Conservation (phyloP, 108 stramenopile genomes). For the Nannochloropsis gaditana region DNA sequence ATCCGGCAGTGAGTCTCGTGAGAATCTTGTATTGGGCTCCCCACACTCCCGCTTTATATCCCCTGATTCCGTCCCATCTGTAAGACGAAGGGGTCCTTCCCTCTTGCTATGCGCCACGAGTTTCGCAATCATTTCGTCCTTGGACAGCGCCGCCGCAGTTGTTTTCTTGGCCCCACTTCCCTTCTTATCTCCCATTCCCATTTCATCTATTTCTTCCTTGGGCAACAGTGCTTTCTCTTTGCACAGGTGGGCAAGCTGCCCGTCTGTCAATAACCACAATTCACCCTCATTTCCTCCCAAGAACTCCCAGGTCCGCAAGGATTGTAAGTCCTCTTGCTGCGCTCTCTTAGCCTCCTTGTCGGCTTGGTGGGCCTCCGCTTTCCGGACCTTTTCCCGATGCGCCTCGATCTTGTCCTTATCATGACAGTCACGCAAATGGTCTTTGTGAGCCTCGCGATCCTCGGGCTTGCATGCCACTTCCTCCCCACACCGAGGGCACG, state of each 20-base stretch:
- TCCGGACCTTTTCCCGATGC: not conserved
- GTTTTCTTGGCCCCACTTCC: not conserved
- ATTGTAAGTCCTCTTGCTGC: not conserved
- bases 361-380: not conserved
- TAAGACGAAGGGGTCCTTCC: not conserved
- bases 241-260: not conserved
- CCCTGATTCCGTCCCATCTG: not conserved
- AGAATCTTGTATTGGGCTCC: not conserved
- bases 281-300: not conserved
- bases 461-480: not conserved
- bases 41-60: not conserved
- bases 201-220: not conserved
- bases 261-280: conserved; percentile 7
- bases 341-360: not conserved
- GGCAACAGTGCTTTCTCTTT: not conserved
- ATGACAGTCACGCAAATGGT: conserved; percentile 4
- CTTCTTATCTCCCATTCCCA: not conserved
- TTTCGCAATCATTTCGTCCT: not conserved
- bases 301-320: conserved; percentile 22
- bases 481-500: conserved; percentile 37
- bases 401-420: not conserved
- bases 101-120: not conserved
- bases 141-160: not conserved
- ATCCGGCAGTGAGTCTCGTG: conserved; percentile 6
- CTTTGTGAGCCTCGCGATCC: conserved; percentile 18